Evolutionary conservation across 169 alveolate species (phyloP).

Genomic region (Babesia ovis): DNA sequence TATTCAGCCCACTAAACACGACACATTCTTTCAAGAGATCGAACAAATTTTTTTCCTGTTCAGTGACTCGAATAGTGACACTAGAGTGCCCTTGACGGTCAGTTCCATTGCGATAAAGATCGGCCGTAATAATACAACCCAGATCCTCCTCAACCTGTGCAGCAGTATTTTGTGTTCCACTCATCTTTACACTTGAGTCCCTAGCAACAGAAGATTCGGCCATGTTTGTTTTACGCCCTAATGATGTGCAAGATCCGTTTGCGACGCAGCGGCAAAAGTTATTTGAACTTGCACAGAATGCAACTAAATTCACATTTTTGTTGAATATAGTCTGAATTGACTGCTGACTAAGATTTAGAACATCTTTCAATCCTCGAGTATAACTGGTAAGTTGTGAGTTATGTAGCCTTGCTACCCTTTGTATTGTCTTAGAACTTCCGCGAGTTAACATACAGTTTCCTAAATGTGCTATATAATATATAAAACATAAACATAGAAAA

Average conservation of each 20-base stretch:
- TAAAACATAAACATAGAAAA: background rate
- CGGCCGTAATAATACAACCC: background rate
- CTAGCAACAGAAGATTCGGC: no score
- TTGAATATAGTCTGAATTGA: background rate
- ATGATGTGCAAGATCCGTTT: background rate
- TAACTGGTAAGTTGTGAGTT: background rate
- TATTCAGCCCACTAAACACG: conserved; percentile 10
- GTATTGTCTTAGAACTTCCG: background rate
- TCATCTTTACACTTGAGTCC: background rate
- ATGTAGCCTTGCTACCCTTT: background rate
- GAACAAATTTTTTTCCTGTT: conserved; percentile 47
- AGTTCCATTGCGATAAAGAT: conserved; percentile 17
- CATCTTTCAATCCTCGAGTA: background rate
- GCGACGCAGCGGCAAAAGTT: background rate
- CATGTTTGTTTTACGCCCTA: background rate
- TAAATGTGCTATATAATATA: background rate
- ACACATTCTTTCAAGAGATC: conserved; percentile 53
- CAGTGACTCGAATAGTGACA: conserved; percentile 29
- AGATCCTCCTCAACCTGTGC: no score
- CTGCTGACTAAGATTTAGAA: background rate
- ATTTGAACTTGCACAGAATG: background rate
- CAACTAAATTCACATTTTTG: background rate
- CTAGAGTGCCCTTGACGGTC: background rate
- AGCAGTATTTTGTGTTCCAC: background rate
- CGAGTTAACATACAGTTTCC: conserved; percentile 4